phyloP scores from a whole-genome alignment of 73 alveolate species.

The Breviolum minutum region DNA sequence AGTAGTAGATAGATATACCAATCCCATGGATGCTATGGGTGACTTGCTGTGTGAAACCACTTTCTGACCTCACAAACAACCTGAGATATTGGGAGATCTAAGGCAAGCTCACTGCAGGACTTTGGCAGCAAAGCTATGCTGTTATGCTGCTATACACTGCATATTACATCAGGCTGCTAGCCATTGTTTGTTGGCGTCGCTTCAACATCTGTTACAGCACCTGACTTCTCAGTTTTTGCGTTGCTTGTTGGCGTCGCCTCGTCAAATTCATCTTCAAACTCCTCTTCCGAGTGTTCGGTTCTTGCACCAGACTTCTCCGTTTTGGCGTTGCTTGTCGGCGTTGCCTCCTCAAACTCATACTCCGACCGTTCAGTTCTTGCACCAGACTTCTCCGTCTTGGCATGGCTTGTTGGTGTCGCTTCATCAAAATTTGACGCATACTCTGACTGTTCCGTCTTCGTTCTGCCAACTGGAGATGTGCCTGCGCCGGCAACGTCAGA shows the following conservation, averaged over 20 bases:
- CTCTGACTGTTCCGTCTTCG: neutral
- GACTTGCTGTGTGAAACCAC: too few relatives aligned
- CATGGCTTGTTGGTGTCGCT: neutral
- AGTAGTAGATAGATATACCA: too few relatives aligned
- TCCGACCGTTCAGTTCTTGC: neutral
- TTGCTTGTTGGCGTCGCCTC: conserved; percentile 13
- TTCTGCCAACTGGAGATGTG: neutral
- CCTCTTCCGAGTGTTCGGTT: neutral
- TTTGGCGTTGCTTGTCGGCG: neutral
- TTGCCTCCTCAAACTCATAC: neutral
- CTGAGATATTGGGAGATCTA: too few relatives aligned
- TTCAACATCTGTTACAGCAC: neutral
- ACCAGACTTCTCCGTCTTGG: conserved; percentile 10
- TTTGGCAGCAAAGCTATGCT: too few relatives aligned
- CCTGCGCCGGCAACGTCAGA: neutral
- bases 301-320: conserved; percentile 23
- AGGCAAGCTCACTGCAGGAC: too few relatives aligned
- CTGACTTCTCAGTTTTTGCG: conserved; percentile 3
- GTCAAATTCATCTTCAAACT: neutral
- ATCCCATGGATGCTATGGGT: too few relatives aligned
- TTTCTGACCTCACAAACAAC: too few relatives aligned
- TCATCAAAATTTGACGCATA: neutral
- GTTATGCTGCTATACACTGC: neutral
- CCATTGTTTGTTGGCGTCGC: neutral
- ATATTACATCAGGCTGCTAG: neutral